Evolutionary conservation across 495 filamentous ascomycete genomes (phyloP).

Genomic region (Filosporella fistucella): DNA sequence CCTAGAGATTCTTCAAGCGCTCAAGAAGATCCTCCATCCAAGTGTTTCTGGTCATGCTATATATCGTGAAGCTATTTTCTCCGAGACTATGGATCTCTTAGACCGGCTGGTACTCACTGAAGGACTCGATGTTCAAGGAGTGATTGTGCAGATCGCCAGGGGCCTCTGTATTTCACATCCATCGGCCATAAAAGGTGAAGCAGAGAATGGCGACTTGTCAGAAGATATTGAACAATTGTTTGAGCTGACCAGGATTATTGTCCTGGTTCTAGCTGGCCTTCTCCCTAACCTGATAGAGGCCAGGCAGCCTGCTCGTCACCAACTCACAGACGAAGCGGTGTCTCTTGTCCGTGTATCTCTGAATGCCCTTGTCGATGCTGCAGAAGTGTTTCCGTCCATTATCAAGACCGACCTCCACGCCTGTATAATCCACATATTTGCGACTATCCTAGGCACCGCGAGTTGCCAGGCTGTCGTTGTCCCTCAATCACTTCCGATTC

Average conservation of each 20-base stretch:
- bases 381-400: constrained; percentile 90
- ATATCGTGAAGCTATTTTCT: constrained; percentile 92
- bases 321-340: constrained; percentile 77
- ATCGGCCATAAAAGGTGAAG: constrained; percentile 66
- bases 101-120: constrained; percentile 93
- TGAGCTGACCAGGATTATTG: constrained; percentile 91
- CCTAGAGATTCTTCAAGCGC: constrained; percentile 80
- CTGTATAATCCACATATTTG: constrained; percentile 94
- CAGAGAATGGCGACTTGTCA: constrained; percentile 69
- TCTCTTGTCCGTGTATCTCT: constrained; percentile 75
- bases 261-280: constrained; percentile 81
- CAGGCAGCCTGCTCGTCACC: constrained; percentile 63
- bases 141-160: constrained; percentile 88
- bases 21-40: constrained; percentile 92
- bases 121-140: constrained; percentile 78
- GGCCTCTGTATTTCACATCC: constrained; percentile 88
- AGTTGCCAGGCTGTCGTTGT: constrained; percentile 84
- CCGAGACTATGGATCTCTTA: constrained; percentile 93
- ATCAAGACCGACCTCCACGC: constrained; percentile 97
- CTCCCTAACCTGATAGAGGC: constrained; percentile 82
- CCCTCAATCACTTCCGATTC: constrained; percentile 84
- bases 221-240: constrained; percentile 99
- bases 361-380: constrained; percentile 85
- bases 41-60: constrained; percentile 95
- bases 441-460: constrained; percentile 82